Evolutionary conservation across 148 eudicot species (phyloP).

Genomic region (Agrostemma githago): DNA sequence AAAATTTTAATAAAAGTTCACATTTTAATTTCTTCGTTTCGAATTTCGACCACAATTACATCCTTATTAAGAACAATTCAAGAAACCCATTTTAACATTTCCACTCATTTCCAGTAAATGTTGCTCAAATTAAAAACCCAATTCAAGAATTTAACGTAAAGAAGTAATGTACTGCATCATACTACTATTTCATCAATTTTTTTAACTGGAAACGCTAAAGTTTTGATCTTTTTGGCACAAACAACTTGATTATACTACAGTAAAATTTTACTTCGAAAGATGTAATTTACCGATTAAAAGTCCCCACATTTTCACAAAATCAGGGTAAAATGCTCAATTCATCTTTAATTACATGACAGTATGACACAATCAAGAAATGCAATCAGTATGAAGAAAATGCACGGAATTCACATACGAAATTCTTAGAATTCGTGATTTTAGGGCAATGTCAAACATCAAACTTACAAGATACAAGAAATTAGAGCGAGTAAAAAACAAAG

Average conservation of each 20-base stretch:
- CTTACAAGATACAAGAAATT: neutral
- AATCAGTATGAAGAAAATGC: neutral
- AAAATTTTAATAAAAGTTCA: neutral
- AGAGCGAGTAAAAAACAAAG: too few species aligned
- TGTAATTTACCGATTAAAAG: neutral
- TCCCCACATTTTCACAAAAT: neutral
- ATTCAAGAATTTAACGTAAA: neutral
- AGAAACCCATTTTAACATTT: neutral
- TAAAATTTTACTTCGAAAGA: neutral
- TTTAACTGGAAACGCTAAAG: neutral
- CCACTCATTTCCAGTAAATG: conserved; percentile 1
- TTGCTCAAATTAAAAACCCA: neutral
- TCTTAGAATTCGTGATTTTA: neutral
- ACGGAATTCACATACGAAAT: neutral
- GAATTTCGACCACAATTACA: neutral
- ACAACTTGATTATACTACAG: neutral
- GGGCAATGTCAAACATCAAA: neutral
- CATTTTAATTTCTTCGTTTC: neutral
- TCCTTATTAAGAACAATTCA: neutral
- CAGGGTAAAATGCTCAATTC: neutral
- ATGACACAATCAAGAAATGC: conserved; percentile 1
- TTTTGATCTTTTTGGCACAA: neutral
- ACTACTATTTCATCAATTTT: neutral
- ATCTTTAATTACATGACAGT: neutral
- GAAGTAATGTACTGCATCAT: neutral